Base-by-base conservation (phyloP, 345 rosid genomes). In the Moringa oleifera region DNA sequence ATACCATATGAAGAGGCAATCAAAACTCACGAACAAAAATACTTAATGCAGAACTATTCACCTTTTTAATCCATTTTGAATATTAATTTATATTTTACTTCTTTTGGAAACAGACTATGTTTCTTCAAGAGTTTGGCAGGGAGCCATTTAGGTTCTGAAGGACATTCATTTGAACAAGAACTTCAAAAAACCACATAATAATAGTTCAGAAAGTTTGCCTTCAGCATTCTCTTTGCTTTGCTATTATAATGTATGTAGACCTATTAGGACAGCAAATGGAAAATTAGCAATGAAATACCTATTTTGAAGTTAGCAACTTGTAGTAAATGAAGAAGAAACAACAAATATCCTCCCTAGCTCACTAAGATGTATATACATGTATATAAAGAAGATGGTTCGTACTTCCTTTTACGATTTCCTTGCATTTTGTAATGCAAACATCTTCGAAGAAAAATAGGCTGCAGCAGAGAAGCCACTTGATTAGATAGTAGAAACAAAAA, bases 371-470 rank as follows among this genome's bases (percentile, higher is more conserved):
- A 11, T 41, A 41, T 41, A 41, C 6, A 60, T 1, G 10, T 16
- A 58, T 19, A 57, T 58, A 13, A 57, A 18, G 53, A 58, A 58
- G 67, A 55, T 51, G 51, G 59, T 33, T 37, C 69, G 31, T 80
- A 94, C 96, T 83, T 80, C 73, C 76, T 75, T 64, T 75, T 77
- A 60, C 77, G 73, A 73, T 69, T 84, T 46, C 80, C 85, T 64
- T 67, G 81, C 45, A 77, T 68, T 77, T 73, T 83, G 82, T 83
- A 93, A 36, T 50, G 75, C 83, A 93, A 76, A 65, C 83, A 75
- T 82, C 97, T 85, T 65, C 72, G 82, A 53, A 90, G 87, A 72
- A 83, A 90, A 33, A 79, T 70, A 47, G 92, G 98, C 98, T 93
- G 66, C 78, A 80, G 31, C 51, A 49, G 51, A 46, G 57, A 66